Conservation (phyloP, 805 yeast genomes). For the Pichia deserticola region DNA sequence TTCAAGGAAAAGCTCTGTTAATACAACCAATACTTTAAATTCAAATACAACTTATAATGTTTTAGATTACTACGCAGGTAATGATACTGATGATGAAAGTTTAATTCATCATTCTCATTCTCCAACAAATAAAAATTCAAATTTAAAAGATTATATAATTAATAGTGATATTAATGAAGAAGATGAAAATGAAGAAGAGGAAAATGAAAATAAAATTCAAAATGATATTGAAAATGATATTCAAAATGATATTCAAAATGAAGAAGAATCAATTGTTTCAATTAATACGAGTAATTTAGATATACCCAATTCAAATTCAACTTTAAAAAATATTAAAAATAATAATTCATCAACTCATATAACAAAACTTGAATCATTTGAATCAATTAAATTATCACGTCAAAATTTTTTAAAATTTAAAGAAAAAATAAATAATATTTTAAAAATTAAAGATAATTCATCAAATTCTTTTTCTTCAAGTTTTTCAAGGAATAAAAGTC, state of each 20-base stretch:
- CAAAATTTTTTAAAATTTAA: neutral
- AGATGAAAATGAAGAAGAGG: neutral
- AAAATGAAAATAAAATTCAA: neutral
- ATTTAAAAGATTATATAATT: neutral
- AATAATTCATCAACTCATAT: neutral
- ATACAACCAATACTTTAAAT: neutral
- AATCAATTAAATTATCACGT: neutral
- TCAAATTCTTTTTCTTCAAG: neutral
- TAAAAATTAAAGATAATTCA: neutral
- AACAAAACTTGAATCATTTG: slow-evolving; percentile 1
- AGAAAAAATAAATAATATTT: neutral
- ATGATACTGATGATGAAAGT: neutral
- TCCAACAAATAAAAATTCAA: neutral
- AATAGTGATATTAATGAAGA: neutral
- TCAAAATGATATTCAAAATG: no score
- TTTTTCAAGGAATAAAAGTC: neutral
- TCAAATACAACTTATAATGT: slow-evolving; percentile 2
- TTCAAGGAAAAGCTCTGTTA: slow-evolving; percentile 1
- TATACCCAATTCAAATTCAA: no score
- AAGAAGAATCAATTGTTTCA: no score
- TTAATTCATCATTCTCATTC: neutral
- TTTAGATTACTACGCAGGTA: slow-evolving; percentile 5
- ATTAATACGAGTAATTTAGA: no score
- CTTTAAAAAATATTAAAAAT: neutral
- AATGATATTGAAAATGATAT: neutral